phyloP scores from a whole-genome alignment of 257 asterid species.

The Solanum chiquidenum region DNA sequence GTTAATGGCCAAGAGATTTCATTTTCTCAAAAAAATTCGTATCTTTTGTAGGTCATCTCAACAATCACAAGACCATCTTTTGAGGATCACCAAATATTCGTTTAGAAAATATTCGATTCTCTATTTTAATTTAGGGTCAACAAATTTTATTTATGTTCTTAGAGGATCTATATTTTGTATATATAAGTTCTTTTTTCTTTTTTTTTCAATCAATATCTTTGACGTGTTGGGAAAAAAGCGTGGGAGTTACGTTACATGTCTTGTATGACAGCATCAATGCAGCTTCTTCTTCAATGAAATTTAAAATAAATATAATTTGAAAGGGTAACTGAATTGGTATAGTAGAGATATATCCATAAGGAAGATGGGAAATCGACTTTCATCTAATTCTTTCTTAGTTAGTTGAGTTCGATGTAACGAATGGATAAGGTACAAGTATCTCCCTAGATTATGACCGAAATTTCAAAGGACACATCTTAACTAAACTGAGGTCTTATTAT shows the following conservation, averaged over 20 bases:
- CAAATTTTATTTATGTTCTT: not conserved
- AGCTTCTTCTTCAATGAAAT: not conserved
- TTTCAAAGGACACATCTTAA: no score
- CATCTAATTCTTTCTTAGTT: no score
- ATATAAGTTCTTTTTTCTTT: no score
- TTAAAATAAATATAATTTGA: no score
- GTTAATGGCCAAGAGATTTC: no score
- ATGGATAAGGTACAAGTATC: not conserved
- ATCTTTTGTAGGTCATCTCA: not conserved
- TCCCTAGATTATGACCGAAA: no score
- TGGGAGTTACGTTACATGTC: not conserved
- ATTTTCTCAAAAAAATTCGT: no score
- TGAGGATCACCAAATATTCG: not conserved
- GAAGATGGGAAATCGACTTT: not conserved
- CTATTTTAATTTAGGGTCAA: not conserved
- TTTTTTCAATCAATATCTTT: not conserved
- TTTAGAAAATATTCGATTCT: not conserved
- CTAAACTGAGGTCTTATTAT: no score
- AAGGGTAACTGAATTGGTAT: not conserved
- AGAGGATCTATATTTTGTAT: not conserved
- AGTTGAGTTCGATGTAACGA: not conserved
- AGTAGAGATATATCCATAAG: not conserved
- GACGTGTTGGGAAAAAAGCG: not conserved
- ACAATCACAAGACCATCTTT: not conserved
- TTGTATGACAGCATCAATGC: not conserved